Base-by-base conservation (phyloP, 495 filamentous ascomycete genomes). In the Podospora didyma region DNA sequence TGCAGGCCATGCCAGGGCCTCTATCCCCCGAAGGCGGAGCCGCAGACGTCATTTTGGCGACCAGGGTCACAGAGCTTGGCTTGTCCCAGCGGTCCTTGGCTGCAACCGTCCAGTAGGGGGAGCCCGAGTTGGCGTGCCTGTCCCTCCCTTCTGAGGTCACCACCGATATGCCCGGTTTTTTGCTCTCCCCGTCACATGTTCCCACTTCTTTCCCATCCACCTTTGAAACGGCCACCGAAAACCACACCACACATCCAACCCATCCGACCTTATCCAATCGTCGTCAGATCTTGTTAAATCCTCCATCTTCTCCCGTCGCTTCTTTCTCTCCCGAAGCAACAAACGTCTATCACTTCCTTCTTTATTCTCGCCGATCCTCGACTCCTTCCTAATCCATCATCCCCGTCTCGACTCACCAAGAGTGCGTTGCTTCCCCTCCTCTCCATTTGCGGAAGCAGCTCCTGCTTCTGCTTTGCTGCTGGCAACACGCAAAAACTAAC, bases 1-100 rank as follows among this genome's bases (percentile, higher is more conserved):
- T 41, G 10, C 2, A 19, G 16, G 16, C 5, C 16, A 26, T 42
- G 14, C 21, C 49, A n/a, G 31, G 16, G 31, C 28, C 26, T n/a
- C 12, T 20, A 34, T 24, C 31, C 20, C 24, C 24, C n/a, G n/a
- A 26, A 42, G 19, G 57, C 48, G 60, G 62, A 62, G 57, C 63
- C 63, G 55, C 59, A 60, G 58, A 70, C 65, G 67, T 70, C 67
- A 70, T 68, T n/a, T n/a, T 54, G 54, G 37, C 23, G 53, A 53
- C 60, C 35, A 39, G 63, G 63, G 60, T 34, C 39, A 42, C 19
- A 53, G 20, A 19, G 23, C 26, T 35, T 23, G 48, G 16, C n/a
- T 16, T 20, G 47, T 20, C n/a, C 23, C 20, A 47, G 20, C 14
- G 45, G 23, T n/a, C 45, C 45, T 49, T 49, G 44, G 58, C 52